These are phyloP conservation scores for Cynanchum wilfordii DNA, from an alignment of 257 asterid genomes.

Conservation along the genomic window DNA sequence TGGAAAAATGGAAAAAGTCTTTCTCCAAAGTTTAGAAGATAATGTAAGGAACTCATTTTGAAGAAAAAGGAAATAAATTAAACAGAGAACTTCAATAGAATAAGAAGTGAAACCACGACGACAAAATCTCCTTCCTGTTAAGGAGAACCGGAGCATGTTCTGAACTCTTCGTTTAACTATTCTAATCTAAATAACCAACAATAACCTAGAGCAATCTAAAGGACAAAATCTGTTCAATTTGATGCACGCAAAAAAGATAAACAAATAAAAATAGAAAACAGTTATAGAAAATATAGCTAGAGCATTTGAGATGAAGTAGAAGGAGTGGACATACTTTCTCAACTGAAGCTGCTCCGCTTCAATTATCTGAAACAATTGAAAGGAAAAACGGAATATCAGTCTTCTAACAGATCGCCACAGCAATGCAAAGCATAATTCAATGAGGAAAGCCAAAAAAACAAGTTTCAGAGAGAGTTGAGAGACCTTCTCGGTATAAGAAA, in stretches of 20 bases:
- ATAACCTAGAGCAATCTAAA: background rate
- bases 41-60: background rate
- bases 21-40: background rate
- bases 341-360: slow-evolving; percentile 83
- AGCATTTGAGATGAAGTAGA: background rate
- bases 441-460: background rate
- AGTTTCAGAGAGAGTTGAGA: background rate
- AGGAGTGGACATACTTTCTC: slow-evolving; percentile 61
- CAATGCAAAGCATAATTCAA: background rate
- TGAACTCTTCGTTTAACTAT: background rate
- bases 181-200: background rate
- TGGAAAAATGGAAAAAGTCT: too few relatives aligned
- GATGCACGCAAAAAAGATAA: too few relatives aligned
- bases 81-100: background rate
- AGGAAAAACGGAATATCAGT: background rate
- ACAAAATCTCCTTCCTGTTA: background rate
- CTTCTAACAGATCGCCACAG: background rate
- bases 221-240: background rate
- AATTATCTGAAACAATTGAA: slow-evolving; percentile 65
- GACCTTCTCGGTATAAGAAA: slow-evolving; percentile 87
- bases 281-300: background rate
- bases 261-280: background rate
- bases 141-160: background rate
- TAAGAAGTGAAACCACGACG: background rate
- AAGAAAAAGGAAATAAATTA: background rate